These are phyloP conservation scores for Geosmithia putterillii DNA, from an alignment of 2,329 filamentous ascomycete genomes.

Conservation along the genomic window DNA sequence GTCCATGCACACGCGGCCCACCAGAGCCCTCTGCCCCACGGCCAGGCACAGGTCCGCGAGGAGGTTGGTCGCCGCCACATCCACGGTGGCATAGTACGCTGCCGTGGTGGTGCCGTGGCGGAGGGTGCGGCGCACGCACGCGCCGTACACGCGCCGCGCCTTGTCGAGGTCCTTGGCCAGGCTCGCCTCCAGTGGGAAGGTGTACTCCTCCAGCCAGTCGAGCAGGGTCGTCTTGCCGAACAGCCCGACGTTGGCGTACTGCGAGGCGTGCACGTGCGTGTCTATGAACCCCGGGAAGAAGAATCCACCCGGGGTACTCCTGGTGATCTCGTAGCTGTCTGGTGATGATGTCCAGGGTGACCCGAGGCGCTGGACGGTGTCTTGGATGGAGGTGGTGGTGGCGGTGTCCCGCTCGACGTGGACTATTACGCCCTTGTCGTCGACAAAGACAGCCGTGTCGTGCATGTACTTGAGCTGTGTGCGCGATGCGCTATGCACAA, in stretches of 20 bases:
- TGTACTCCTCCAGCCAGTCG: constrained; percentile 89
- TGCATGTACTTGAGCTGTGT: constrained; percentile 38
- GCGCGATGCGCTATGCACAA: constrained; percentile 38
- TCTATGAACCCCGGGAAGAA: constrained; percentile 85
- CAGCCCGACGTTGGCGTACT: constrained; percentile 88
- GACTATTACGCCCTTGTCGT: constrained; percentile 34
- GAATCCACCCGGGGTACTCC: too few species aligned
- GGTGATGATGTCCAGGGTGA: not conserved
- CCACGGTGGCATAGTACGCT: constrained; percentile 86
- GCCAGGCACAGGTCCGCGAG: constrained; percentile 73
- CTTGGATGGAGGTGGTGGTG: constrained; percentile 8
- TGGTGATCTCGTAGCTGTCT: too few species aligned
- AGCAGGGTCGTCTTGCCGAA: constrained; percentile 90
- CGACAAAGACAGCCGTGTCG: constrained; percentile 37
- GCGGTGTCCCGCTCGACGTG: constrained; percentile 25
- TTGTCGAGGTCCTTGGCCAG: constrained; percentile 45
- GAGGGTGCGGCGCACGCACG: constrained; percentile 68
- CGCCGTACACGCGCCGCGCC: constrained; percentile 62
- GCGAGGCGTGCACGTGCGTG: constrained; percentile 88
- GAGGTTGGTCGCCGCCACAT: constrained; percentile 80
- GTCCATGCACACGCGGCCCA: constrained; percentile 96
- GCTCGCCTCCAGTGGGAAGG: constrained; percentile 81
- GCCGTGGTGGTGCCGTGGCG: constrained; percentile 87
- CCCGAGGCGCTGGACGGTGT: not conserved
- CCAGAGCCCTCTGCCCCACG: constrained; percentile 75